phyloP scores from a whole-genome alignment of 768 basidiomycete genomes.

The Tricholoma bakamatsutake region DNA sequence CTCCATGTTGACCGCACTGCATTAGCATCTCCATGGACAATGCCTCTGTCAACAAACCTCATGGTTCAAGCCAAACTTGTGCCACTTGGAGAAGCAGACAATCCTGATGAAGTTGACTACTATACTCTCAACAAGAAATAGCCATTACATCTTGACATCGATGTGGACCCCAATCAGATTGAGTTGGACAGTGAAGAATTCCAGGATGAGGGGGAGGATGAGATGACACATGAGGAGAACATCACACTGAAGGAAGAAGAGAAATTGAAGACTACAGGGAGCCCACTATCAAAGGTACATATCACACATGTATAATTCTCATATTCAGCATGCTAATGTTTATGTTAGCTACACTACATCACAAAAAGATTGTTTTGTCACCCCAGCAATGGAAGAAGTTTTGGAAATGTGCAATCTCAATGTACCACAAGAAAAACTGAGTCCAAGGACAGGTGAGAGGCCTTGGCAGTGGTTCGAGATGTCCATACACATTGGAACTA shows the following conservation, averaged over 20 bases:
- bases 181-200: no score
- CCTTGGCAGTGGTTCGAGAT: no score
- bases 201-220: no score
- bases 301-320: not conserved
- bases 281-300: conserved; percentile 1
- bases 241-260: not conserved
- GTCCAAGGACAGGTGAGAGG: no score
- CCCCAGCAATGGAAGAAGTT: not conserved
- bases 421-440: not conserved
- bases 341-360: not conserved
- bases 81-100: no score
- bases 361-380: not conserved
- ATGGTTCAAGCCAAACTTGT: no score
- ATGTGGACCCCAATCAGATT: no score
- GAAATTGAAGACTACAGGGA: not conserved
- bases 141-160: no score
- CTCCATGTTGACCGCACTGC: not conserved
- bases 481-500: no score
- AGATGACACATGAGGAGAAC: not conserved
- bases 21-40: not conserved
- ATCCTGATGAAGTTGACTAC: no score
- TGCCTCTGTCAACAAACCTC: no score
- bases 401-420: not conserved
- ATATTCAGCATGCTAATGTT: not conserved
- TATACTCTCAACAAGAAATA: no score